Base-by-base conservation (phyloP, 768 basidiomycete genomes). In the Pleurotus eryngii region DNA sequence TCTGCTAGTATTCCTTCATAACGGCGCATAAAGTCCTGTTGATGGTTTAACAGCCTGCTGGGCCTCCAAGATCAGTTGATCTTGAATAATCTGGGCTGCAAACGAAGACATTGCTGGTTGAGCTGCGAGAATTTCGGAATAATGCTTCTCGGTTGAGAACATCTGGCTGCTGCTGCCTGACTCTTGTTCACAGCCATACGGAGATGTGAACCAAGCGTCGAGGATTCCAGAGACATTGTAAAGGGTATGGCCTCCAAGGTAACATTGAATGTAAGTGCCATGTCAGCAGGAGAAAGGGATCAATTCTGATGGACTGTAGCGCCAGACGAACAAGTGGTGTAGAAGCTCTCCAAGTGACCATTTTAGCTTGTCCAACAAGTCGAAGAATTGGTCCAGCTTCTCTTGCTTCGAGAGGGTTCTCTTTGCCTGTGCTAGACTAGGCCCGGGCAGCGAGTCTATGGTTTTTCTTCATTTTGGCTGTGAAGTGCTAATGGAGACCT, bases 91-190 rank as follows among this genome's bases (percentile, higher is more conserved):
- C 55, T 72, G 70, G 26, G 59, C 63, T 3, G 68, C 71, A 59
- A 68, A 70, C 8, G 69, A 68, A n/a, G 68, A 64, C 8, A 73
- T 53, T 8, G 65, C 68, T 39, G 70, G 51, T 7, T 59, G 60
- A 26, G 64, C 61, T 56, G 63, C 59, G 30, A 61, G 59, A 18
- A 72, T 63, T 3, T 64, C 57, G 4, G 17, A 56, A 49, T 67
- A 67, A 12, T 54, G 53, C 14, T 39, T 37, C 3, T 35, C 22
- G 5, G 57, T 56, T 26, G 50, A 48, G 38, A 60, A 62, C 60
- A 66, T 66, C 43, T 50, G 46, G 46, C n/a, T 35, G 5, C 39
- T 2, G 20, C 46, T 43, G 27, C 55, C 57, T 11, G 40, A 22
- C 12, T 54, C 45, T 5, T 40, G 17, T 18, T 8, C 18, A 3